These are phyloP conservation scores for Carallia pectinifolia DNA, from an alignment of 345 rosid genomes.

Conservation along the genomic window DNA sequence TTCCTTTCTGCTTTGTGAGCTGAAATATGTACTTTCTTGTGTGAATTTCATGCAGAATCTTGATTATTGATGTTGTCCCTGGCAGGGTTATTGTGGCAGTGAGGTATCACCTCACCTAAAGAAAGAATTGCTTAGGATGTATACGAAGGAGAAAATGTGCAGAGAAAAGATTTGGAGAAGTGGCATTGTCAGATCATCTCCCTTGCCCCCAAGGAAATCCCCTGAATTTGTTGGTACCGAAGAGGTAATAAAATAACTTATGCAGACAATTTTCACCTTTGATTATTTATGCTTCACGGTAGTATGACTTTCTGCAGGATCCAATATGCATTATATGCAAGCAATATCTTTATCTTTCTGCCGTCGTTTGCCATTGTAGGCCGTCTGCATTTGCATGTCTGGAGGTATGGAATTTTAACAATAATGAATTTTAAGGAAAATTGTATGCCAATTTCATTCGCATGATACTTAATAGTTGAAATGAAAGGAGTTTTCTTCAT, in stretches of 20 bases:
- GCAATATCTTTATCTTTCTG: conserved; percentile 87
- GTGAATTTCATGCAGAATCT: conserved; percentile 4
- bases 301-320: conserved; percentile 42
- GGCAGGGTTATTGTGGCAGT: conserved; percentile 48
- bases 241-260: conserved; percentile 52
- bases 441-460: not conserved
- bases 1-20: not conserved
- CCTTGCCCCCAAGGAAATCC: conserved; percentile 57
- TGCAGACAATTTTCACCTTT: conserved; percentile 3
- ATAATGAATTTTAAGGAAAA: not conserved
- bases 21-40: not conserved
- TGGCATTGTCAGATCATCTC: conserved; percentile 77
- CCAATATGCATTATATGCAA: conserved; percentile 84
- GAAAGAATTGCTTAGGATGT: conserved; percentile 71
- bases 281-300: not conserved
- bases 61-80: conserved; percentile 15
- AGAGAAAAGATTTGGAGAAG: conserved; percentile 84
- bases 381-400: conserved; percentile 81
- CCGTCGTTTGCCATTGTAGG: conserved; percentile 72
- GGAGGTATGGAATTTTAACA: conserved; percentile 57
- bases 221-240: conserved; percentile 85
- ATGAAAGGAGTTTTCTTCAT: not conserved
- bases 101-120: conserved; percentile 60
- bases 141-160: conserved; percentile 63
- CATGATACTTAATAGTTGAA: not conserved